Evolutionary conservation across 1,284 basidiomycete species (phyloP).

Genomic region (Cystobasidiaceae sp.): DNA sequence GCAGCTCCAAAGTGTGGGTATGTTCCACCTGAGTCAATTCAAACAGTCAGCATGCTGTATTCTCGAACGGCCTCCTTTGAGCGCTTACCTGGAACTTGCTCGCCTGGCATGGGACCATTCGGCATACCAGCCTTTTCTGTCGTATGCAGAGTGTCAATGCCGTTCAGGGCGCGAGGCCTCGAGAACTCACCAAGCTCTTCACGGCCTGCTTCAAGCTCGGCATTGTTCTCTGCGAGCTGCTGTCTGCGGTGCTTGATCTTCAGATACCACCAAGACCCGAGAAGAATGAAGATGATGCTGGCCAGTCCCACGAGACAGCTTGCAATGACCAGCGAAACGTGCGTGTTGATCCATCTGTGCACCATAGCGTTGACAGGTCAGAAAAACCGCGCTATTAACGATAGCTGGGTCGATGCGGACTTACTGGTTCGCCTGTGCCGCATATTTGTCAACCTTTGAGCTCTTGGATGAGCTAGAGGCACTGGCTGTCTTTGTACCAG

Average conservation of each 20-base stretch:
- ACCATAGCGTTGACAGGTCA: neutral
- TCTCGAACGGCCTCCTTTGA: neutral
- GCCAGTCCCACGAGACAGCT: neutral
- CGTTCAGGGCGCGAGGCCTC: no score
- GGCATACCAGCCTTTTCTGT: no score
- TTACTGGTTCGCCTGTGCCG: neutral
- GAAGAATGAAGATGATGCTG: constrained; percentile 2
- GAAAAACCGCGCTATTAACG: neutral
- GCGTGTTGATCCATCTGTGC: constrained; percentile 6
- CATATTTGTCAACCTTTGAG: neutral
- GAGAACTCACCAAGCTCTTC: neutral
- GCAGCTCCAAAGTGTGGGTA: constrained; percentile 26
- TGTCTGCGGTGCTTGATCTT: constrained; percentile 1
- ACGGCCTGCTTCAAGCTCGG: constrained; percentile 1
- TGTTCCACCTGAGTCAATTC: constrained; percentile 1
- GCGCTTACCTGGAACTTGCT: neutral
- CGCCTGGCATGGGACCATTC: no score
- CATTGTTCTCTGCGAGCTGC: neutral
- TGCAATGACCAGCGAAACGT: neutral
- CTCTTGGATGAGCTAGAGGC: neutral
- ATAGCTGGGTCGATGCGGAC: neutral
- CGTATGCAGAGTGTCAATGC: no score
- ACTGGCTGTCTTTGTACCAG: no score
- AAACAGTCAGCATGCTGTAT: no score
- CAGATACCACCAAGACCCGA: constrained; percentile 9